A percentile compares a stretch with the other conserved stretches of the same genome.
Evolutionary conservation across 108 stramenopile species (phyloP).

Genomic region (Conticribra guillardii): DNA sequence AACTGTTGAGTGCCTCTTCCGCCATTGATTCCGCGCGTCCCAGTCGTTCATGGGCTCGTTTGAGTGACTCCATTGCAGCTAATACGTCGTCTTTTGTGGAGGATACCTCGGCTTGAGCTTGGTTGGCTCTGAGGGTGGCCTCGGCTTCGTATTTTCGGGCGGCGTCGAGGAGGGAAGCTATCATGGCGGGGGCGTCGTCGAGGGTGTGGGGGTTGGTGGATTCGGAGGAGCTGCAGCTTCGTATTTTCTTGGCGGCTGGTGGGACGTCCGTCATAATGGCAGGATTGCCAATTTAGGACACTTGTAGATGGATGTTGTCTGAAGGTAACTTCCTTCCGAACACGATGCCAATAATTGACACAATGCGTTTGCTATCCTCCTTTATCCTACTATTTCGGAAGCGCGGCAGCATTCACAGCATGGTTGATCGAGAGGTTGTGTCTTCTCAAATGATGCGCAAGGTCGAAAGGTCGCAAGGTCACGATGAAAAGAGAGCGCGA

Average conservation of each 20-base stretch:
- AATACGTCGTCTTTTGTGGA: slow-evolving; percentile 33
- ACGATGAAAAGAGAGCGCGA: too few relatives aligned
- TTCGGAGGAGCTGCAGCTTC: slow-evolving; percentile 41
- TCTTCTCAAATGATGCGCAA: too few relatives aligned
- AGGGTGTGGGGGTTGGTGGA: slow-evolving; percentile 15
- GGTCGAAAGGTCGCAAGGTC: too few relatives aligned
- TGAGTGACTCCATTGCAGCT: slow-evolving; percentile 19
- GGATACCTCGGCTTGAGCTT: slow-evolving; percentile 13
- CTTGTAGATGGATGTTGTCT: too few relatives aligned
- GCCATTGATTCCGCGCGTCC: slow-evolving; percentile 21
- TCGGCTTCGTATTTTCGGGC: slow-evolving; percentile 32
- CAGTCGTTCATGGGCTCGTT: slow-evolving; percentile 37
- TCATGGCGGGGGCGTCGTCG: not conserved
- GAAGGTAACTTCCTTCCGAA: too few relatives aligned
- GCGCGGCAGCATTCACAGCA: too few relatives aligned
- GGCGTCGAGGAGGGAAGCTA: slow-evolving; percentile 23
- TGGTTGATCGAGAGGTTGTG: too few relatives aligned
- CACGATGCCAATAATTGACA: too few relatives aligned
- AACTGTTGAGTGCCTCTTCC: slow-evolving; percentile 15
- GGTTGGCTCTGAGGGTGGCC: slow-evolving; percentile 14
- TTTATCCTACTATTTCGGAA: too few relatives aligned
- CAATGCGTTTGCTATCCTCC: too few relatives aligned
- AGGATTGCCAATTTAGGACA: too few relatives aligned
- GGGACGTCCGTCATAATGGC: slow-evolving; percentile 13
- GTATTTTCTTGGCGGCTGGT: slow-evolving; percentile 18